These are phyloP conservation scores for Monilinia laxa DNA, from an alignment of 2,329 filamentous ascomycete species.

Conservation along the genomic window DNA sequence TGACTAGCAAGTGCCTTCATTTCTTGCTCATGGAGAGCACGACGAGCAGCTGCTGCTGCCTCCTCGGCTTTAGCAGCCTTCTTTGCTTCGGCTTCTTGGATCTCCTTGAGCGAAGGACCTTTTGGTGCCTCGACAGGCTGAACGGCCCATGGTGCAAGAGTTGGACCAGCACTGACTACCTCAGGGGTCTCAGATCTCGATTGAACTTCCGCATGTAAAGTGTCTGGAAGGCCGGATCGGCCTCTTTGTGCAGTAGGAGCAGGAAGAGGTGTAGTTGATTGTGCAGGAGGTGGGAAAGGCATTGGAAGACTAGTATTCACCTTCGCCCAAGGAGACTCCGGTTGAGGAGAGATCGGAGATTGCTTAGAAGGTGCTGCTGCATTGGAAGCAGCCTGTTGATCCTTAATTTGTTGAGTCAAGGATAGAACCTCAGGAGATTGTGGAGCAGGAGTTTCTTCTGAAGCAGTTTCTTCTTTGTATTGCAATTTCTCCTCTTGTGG, in stretches of 20 bases:
- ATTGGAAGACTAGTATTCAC: conserved; percentile 69
- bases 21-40: conserved; percentile 78
- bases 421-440: conserved; percentile 58
- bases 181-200: conserved; percentile 80
- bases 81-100: conserved; percentile 91
- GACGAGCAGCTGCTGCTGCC: conserved; percentile 72
- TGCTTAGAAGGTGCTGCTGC: conserved; percentile 54
- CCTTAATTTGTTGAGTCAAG: conserved; percentile 71
- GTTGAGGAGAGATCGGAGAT: conserved; percentile 47
- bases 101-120: conserved; percentile 91
- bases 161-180: conserved; percentile 51
- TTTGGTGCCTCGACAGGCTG: conserved; percentile 73
- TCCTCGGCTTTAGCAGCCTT: conserved; percentile 90
- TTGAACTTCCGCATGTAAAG: conserved; percentile 59
- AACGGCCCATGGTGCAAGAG: conserved; percentile 93
- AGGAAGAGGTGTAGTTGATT: conserved; percentile 77
- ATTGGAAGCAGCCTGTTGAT: conserved; percentile 59
- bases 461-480: conserved; percentile 13
- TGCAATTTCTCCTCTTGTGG: conserved; percentile 28
- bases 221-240: conserved; percentile 79
- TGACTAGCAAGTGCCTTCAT: conserved; percentile 54
- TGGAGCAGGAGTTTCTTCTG: conserved; percentile 28
- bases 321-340: conserved; percentile 57
- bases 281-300: conserved; percentile 66
- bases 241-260: conserved; percentile 86